Base-by-base conservation (phyloP, 768 basidiomycete species). In the Lentinula raphanica region DNA sequence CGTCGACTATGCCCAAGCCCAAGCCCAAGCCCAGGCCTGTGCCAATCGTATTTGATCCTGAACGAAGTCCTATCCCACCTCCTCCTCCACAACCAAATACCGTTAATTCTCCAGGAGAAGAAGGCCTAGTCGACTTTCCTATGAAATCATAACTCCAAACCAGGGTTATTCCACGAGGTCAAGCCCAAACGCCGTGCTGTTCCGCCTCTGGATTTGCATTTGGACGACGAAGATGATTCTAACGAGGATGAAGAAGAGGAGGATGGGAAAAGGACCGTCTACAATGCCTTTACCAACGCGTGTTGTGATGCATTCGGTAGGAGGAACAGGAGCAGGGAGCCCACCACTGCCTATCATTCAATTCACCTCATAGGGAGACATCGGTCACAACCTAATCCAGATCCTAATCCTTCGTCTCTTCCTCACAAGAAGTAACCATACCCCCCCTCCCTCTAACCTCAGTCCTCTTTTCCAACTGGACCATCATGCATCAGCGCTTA, bases 381-480 rank as follows among this genome's bases (percentile, higher is more conserved):
- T n/a, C 53, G 42, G 12, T 21, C 38, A 28, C 53, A 38, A 25
- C 27, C 38, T 40, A 36, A 54, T 15, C 25, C 38, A 8, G 53
- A 35, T 21, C 28, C 57, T 27, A n/a, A n/a, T n/a, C n/a, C n/a
- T n/a, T n/a, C n/a, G n/a, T n/a, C n/a, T n/a, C n/a, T n/a, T n/a
- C n/a, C n/a, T n/a, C n/a, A 23, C 58, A 13, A 19, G 63, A 67
- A 48, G 61, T 71, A n/a, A n/a, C n/a, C 28, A 63, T 66, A 12
- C 64, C 64, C 21, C 67, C 74, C n/a, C n/a, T n/a, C n/a, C n/a
- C n/a, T n/a, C n/a, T n/a, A n/a, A n/a, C n/a, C n/a, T n/a, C n/a
- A n/a, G n/a, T n/a, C n/a, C 39, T 58, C 74, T 21, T 64, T 68
- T n/a, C 73, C 74, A 2, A 62, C 73, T 48, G 66, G 65, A 36